Percentiles rank a stretch among this genome's conserved stretches.
phyloP scores from a whole-genome alignment of 1,284 basidiomycete species.

The Trichosporon ovoides region DNA sequence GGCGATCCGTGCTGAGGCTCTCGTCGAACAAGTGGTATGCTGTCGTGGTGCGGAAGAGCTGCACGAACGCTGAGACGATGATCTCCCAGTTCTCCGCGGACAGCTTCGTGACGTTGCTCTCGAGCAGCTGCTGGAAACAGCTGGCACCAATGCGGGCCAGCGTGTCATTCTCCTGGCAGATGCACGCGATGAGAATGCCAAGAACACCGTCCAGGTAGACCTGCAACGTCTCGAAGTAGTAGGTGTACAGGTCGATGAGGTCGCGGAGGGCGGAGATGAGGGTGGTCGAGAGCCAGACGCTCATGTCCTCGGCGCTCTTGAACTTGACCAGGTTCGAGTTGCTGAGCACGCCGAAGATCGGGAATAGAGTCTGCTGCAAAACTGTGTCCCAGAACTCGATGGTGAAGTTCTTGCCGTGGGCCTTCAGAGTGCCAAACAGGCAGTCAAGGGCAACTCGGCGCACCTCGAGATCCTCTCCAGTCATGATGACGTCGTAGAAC shows the following conservation, averaged over 20 bases:
- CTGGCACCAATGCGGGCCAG: constrained; percentile 96
- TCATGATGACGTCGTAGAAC: constrained; percentile 99
- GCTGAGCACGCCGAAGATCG: constrained; percentile 90
- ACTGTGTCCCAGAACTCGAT: constrained; percentile 98
- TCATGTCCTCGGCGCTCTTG: constrained; percentile 97
- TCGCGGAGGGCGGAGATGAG: constrained; percentile 98
- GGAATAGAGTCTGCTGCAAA: constrained; percentile 93
- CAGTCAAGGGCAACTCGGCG: constrained; percentile 89
- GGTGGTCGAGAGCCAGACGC: constrained; percentile 97
- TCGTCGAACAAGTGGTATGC: constrained; percentile 97
- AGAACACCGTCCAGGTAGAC: constrained; percentile 84
- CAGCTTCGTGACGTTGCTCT: constrained; percentile 87
- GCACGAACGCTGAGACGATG: constrained; percentile 88
- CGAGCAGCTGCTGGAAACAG: constrained; percentile 91
- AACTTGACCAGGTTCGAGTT: constrained; percentile 70
- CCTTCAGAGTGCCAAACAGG: constrained; percentile 88
- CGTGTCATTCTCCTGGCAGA: constrained; percentile 99
- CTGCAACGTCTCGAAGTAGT: constrained; percentile 89
- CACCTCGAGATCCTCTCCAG: constrained; percentile 97
- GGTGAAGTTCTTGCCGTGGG: constrained; percentile 78
- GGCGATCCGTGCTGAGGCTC: constrained; percentile 71
- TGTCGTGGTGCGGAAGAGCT: constrained; percentile 93
- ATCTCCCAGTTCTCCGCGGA: constrained; percentile 82
- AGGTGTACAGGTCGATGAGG: constrained; percentile 92
- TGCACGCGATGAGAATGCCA: constrained; percentile 91